Percentiles rank a stretch among this genome's conserved stretches.
phyloP scores from a whole-genome alignment of 164 flowering plant species.

The Tetracentron sinense region DNA sequence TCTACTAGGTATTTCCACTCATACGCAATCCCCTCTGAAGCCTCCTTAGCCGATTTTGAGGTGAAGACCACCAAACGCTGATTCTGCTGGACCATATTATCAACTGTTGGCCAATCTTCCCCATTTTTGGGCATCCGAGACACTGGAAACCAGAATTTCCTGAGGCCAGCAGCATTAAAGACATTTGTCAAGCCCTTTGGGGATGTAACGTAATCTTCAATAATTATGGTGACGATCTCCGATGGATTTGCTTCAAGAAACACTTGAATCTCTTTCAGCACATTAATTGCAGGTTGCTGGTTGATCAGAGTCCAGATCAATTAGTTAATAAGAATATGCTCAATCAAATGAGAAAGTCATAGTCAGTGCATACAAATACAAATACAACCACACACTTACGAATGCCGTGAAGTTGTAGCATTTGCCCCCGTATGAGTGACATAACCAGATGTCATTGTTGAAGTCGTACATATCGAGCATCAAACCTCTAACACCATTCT shows the following conservation, averaged over 20 bases:
- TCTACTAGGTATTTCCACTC: constrained; percentile 87
- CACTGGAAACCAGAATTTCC: constrained; percentile 81
- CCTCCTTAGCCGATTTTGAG: constrained; percentile 70
- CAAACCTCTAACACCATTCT: constrained; percentile 90
- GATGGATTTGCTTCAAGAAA: constrained; percentile 59
- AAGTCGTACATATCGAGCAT: constrained; percentile 93
- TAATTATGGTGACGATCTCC: constrained; percentile 69
- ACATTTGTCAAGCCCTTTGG: constrained; percentile 70
- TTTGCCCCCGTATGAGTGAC: constrained; percentile 74
- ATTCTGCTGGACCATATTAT: constrained; percentile 65
- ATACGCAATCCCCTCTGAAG: constrained; percentile 91
- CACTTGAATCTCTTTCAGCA: constrained; percentile 54
- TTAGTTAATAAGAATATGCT: background rate
- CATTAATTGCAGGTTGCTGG: constrained; percentile 79
- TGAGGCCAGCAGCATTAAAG: constrained; percentile 77
- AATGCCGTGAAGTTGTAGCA: constrained; percentile 83
- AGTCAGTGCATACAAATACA: background rate
- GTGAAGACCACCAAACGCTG: constrained; percentile 88
- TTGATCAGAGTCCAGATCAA: constrained; percentile 11
- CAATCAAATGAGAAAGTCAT: background rate
- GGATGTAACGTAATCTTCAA: constrained; percentile 79
- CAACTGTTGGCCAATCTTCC: constrained; percentile 81
- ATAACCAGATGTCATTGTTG: constrained; percentile 75
- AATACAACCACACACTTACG: constrained; percentile 41
- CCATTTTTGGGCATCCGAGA: constrained; percentile 84